Evolutionary conservation across 2,329 filamentous ascomycete species (phyloP).

Genomic region (Aaosphaeria pasadenensis): DNA sequence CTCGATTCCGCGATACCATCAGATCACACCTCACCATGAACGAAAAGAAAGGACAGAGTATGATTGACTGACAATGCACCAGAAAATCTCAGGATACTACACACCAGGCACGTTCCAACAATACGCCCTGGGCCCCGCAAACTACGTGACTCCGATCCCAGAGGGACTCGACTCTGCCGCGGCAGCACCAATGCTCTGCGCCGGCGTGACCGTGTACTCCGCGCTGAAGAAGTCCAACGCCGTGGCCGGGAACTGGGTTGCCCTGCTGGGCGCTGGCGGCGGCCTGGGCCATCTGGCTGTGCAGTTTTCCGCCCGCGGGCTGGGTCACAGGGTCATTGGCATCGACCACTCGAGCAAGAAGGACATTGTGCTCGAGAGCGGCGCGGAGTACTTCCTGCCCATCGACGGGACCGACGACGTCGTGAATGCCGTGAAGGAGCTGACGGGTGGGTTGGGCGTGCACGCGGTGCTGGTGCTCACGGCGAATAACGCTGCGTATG

Average conservation of each 20-base stretch:
- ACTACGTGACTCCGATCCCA: constrained; percentile 69
- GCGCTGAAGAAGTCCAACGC: constrained; percentile 62
- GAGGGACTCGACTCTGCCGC: constrained; percentile 57
- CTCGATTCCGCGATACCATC: background rate
- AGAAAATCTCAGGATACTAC: constrained; percentile 62
- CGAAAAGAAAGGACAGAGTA: background rate
- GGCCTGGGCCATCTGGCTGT: constrained; percentile 61
- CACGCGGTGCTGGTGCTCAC: constrained; percentile 58
- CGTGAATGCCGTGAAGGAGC: constrained; percentile 53
- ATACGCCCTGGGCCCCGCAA: constrained; percentile 61
- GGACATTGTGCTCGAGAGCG: constrained; percentile 59
- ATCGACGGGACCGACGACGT: constrained; percentile 53
- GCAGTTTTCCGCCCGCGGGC: background rate
- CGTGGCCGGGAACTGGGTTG: constrained; percentile 58
- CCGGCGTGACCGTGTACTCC: constrained; percentile 65
- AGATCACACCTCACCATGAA: background rate
- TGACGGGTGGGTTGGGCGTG: constrained; percentile 57
- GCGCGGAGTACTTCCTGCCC: constrained; percentile 65
- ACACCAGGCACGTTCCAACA: constrained; percentile 72
- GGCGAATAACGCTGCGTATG: constrained; percentile 48
- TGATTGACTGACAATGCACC: background rate
- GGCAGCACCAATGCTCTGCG: constrained; percentile 60
- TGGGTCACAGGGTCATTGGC: constrained; percentile 31
- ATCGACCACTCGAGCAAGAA: constrained; percentile 64
- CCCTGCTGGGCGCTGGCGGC: constrained; percentile 56